These are phyloP conservation scores for Tephrocybe sp. DNA, from an alignment of 768 basidiomycete genomes.

Conservation along the genomic window DNA sequence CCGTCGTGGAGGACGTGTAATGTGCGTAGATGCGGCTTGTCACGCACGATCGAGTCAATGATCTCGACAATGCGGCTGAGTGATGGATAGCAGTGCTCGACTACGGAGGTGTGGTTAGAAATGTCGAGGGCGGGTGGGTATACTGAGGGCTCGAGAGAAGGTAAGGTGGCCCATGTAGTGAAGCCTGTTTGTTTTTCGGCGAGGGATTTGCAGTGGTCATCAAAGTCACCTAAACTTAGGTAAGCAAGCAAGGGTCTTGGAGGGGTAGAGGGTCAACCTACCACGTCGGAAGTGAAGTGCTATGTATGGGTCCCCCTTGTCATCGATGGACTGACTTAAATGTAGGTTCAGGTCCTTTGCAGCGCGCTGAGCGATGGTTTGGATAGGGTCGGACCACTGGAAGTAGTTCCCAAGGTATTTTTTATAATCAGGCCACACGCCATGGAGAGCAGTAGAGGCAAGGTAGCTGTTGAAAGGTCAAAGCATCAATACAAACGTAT, in stretches of 20 bases:
- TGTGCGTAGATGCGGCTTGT: slow-evolving; percentile 33
- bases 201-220: slow-evolving; percentile 37
- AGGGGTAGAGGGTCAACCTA: slow-evolving; percentile 5
- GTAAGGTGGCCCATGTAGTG: slow-evolving; percentile 49
- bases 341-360: slow-evolving; percentile 32
- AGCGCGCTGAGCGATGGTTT: slow-evolving; percentile 31
- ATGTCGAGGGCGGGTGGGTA: slow-evolving; percentile 34
- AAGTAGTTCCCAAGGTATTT: slow-evolving; percentile 37
- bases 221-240: slow-evolving; percentile 35
- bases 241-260: not conserved
- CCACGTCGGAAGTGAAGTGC: slow-evolving; percentile 47
- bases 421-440: slow-evolving; percentile 38
- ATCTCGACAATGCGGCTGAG: slow-evolving; percentile 38
- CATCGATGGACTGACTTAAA: slow-evolving; percentile 14
- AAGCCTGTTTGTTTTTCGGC: slow-evolving; percentile 33
- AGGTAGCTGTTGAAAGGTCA: slow-evolving; percentile 28
- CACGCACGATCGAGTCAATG: slow-evolving; percentile 31
- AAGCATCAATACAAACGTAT: not conserved
- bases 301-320: slow-evolving; percentile 36
- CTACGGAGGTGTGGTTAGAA: slow-evolving; percentile 31
- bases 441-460: slow-evolving; percentile 34
- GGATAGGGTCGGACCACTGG: slow-evolving; percentile 37
- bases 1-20: slow-evolving; percentile 46
- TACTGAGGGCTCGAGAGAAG: slow-evolving; percentile 26
- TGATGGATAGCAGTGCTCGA: slow-evolving; percentile 44